Conservation (phyloP, 208 protist genomes). For the Crithidia bombi region DNA sequence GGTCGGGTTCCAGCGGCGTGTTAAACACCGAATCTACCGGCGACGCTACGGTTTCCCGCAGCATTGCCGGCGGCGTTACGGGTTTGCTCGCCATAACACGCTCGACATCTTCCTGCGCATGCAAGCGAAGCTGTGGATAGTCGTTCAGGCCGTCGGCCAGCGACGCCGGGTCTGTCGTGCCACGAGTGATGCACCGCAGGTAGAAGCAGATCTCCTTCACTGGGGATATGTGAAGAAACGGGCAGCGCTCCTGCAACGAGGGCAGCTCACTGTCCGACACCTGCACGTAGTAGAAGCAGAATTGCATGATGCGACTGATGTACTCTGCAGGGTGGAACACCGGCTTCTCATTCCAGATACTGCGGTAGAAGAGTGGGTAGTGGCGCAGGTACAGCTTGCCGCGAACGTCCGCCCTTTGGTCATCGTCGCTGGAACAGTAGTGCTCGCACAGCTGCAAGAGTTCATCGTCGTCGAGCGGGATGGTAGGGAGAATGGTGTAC, state of each 20-base stretch:
- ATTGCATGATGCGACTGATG: conserved; percentile 64
- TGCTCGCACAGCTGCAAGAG: conserved; percentile 54
- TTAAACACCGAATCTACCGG: not conserved
- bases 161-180: not conserved
- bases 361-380: conserved; percentile 46
- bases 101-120: conserved; percentile 21
- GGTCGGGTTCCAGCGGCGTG: not conserved
- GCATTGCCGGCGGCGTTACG: not conserved
- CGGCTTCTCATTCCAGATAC: conserved; percentile 24
- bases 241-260: conserved; percentile 29
- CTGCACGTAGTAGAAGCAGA: conserved; percentile 45
- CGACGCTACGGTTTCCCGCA: not conserved
- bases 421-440: conserved; percentile 52
- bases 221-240: conserved; percentile 74
- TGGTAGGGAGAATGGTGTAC: conserved; percentile 69
- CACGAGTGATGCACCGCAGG: conserved; percentile 30
- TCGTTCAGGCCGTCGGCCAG: not conserved
- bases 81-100: not conserved
- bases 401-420: conserved; percentile 48
- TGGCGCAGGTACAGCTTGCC: conserved; percentile 43
- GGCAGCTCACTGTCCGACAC: conserved; percentile 26
- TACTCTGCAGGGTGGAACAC: conserved; percentile 81
- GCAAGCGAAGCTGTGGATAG: conserved; percentile 21
- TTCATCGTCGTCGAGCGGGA: conserved; percentile 65
- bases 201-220: conserved; percentile 57